phyloP scores from a whole-genome alignment of 768 basidiomycete species.

The Amanita pallidorosea region DNA sequence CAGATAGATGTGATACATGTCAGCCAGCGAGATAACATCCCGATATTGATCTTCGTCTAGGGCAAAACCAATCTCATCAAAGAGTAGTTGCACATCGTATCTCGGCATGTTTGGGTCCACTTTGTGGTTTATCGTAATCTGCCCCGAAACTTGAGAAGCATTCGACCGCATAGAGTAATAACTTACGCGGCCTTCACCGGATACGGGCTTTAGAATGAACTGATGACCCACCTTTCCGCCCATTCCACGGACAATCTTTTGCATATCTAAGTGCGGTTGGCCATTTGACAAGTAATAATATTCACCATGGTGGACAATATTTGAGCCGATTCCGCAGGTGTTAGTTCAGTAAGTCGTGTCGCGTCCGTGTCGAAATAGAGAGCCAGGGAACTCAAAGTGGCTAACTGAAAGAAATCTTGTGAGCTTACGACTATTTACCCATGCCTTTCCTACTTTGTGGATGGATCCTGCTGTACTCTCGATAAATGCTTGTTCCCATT shows the following conservation, averaged over 20 bases:
- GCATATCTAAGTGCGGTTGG: not conserved
- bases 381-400: slow-evolving; percentile 77
- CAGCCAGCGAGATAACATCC: slow-evolving; percentile 83
- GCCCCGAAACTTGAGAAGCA: slow-evolving; percentile 3
- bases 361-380: slow-evolving; percentile 95
- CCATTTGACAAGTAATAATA: not conserved
- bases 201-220: slow-evolving; percentile 91
- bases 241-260: slow-evolving; percentile 34
- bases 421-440: not conserved
- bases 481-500: slow-evolving; percentile 88
- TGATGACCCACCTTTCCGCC: slow-evolving; percentile 60
- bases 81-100: slow-evolving; percentile 78
- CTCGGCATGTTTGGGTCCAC: slow-evolving; percentile 66
- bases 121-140: slow-evolving; percentile 80
- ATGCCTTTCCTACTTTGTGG: slow-evolving; percentile 55
- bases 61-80: slow-evolving; percentile 88
- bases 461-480: slow-evolving; percentile 80
- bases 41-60: slow-evolving; percentile 93
- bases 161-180: slow-evolving; percentile 3
- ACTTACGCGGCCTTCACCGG: slow-evolving; percentile 83
- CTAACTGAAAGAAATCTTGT: slow-evolving; percentile 40
- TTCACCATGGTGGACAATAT: slow-evolving; percentile 68
- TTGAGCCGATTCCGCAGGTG: slow-evolving; percentile 52
- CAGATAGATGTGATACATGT: slow-evolving; percentile 94
- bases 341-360: slow-evolving; percentile 59